Conservation (phyloP, 2,329 filamentous ascomycete species). For the Exophiala aquamarina region DNA sequence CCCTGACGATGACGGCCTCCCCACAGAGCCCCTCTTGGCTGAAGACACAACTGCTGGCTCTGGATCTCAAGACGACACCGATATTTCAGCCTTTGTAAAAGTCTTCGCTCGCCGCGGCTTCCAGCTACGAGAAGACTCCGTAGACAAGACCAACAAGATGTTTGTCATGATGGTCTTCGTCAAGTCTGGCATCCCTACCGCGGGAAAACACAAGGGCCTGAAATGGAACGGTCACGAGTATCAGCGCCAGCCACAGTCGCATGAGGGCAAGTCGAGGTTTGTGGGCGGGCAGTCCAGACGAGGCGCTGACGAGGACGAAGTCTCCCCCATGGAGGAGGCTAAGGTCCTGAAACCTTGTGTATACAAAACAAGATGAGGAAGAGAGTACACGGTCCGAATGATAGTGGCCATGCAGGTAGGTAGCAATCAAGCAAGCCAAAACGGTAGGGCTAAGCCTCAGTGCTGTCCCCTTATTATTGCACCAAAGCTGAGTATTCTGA, state of each 20-base stretch:
- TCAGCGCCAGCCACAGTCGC: constrained; percentile 30
- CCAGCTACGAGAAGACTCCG: constrained; percentile 68
- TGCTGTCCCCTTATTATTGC: too few species aligned
- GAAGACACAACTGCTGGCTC: constrained; percentile 53
- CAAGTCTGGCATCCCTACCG: constrained; percentile 72
- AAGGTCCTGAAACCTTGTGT: constrained; percentile 91
- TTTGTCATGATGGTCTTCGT: constrained; percentile 96
- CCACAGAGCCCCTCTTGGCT: constrained; percentile 58
- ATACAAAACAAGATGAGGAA: constrained; percentile 77
- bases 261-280: constrained; percentile 34
- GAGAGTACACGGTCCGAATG: neutral
- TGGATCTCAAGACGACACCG: constrained; percentile 65
- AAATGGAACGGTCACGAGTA: constrained; percentile 37
- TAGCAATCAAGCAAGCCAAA: too few species aligned
- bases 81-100: constrained; percentile 82
- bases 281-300: constrained; percentile 48
- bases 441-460: too few species aligned
- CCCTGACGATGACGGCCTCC: constrained; percentile 51
- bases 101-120: constrained; percentile 81
- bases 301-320: constrained; percentile 57
- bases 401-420: neutral
- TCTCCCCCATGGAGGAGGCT: constrained; percentile 59
- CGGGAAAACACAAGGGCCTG: constrained; percentile 66
- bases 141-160: constrained; percentile 93
- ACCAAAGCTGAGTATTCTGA: too few species aligned